These are phyloP conservation scores for Pyropia haitanensis DNA, from an alignment of 23 red algal species.

Conservation along the genomic window DNA sequence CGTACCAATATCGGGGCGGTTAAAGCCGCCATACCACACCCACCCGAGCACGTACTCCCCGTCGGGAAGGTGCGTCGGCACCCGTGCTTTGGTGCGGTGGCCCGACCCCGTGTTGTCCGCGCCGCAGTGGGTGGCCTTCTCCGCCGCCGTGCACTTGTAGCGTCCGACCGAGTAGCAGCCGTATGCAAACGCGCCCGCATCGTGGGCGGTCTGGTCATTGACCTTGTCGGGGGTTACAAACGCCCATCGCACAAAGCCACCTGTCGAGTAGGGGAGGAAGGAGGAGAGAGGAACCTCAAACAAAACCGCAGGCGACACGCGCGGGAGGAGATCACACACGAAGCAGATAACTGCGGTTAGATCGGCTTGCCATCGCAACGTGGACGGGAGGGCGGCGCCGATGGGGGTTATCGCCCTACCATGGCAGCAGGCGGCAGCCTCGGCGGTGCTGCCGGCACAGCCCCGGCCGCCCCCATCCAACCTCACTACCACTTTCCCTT, in stretches of 20 bases:
- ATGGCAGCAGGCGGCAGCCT: no score
- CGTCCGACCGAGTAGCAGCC: conserved; percentile 34
- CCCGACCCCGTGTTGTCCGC: conserved; percentile 37
- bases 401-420: no score
- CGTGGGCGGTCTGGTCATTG: conserved; percentile 42
- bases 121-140: conserved; percentile 16
- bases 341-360: no score
- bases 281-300: no score
- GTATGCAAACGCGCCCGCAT: conserved; percentile 37
- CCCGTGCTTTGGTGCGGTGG: conserved; percentile 18
- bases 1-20: no score
- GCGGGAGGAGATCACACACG: not conserved
- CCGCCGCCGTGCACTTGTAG: conserved; percentile 3
- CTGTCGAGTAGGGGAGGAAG: no score
- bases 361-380: no score
- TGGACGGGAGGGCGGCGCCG: no score
- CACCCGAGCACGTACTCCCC: conserved; percentile 55
- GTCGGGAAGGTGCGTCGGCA: conserved; percentile 46
- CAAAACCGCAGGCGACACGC: no score
- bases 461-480: no score
- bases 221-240: conserved; percentile 38
- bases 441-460: no score
- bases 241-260: conserved; percentile 26
- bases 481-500: no score
- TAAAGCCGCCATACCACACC: conserved; percentile 44